Percentiles rank a stretch among this genome's conserved stretches.
Conservation (phyloP, 1,139 yeast genomes). For the Suzukiozyma palmioleophila region DNA sequence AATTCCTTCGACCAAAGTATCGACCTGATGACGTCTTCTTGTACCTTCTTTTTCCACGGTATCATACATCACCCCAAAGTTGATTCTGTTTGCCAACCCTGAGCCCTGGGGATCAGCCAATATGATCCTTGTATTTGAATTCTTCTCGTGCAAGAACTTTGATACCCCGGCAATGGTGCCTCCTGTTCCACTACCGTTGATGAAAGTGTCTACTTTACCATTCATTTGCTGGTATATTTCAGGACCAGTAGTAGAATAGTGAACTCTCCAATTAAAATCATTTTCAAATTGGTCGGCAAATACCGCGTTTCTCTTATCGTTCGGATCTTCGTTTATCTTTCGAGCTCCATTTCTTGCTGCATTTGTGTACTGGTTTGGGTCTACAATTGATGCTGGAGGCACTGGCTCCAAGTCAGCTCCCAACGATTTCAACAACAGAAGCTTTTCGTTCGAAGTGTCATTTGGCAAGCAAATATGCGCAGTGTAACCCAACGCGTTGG, state of each 20-base stretch:
- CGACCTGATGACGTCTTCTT: conserved; percentile 92
- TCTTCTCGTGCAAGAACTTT: conserved; percentile 54
- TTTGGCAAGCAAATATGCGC: conserved; percentile 95
- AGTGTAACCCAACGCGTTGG: conserved; percentile 81
- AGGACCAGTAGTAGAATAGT: conserved; percentile 83
- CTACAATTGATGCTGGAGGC: conserved; percentile 92
- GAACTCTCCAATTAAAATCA: conserved; percentile 84
- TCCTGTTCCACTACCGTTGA: conserved; percentile 72
- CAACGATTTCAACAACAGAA: conserved; percentile 61
- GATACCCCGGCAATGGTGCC: conserved; percentile 91
- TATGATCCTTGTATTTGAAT: conserved; percentile 39
- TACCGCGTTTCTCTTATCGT: conserved; percentile 49
- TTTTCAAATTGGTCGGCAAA: conserved; percentile 97
- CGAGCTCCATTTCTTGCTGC: conserved; percentile 69
- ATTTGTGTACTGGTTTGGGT: conserved; percentile 89
- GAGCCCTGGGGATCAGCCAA: conserved; percentile 96
- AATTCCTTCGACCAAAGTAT: conserved; percentile 89
- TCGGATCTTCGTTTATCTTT: conserved; percentile 40
- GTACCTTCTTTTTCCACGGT: conserved; percentile 87
- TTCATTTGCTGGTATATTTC: conserved; percentile 74
- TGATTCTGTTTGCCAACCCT: conserved; percentile 80
- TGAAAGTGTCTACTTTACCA: conserved; percentile 62
- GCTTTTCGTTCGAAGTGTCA: conserved; percentile 84
- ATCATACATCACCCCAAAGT: conserved; percentile 92
- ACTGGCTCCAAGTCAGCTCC: conserved; percentile 90